Evolutionary conservation across 306 rosid genomes (phyloP).

Genomic region (Fragaria vesca): DNA sequence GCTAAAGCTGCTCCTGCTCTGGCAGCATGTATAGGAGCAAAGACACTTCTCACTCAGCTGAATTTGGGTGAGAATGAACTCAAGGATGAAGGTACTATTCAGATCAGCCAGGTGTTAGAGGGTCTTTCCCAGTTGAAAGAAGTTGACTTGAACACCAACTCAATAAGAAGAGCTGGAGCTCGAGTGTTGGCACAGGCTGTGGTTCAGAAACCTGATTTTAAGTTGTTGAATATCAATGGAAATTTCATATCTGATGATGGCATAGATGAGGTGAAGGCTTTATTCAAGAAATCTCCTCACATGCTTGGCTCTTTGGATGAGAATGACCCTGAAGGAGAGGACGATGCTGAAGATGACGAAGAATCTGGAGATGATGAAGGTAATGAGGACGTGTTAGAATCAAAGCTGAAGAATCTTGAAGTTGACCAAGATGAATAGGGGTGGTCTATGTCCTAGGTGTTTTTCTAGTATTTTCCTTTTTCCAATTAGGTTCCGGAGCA

Average conservation of each 20-base stretch:
- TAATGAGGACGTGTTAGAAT: constrained; percentile 54
- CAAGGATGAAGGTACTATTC: constrained; percentile 81
- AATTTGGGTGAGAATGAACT: constrained; percentile 83
- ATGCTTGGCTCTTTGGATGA: constrained; percentile 76
- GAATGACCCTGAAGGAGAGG: constrained; percentile 82
- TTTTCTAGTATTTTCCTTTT: background rate
- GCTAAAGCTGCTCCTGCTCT: constrained; percentile 64
- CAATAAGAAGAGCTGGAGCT: constrained; percentile 68
- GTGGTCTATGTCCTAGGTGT: background rate
- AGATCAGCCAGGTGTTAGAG: constrained; percentile 60
- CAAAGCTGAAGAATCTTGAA: constrained; percentile 79
- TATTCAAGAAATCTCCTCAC: constrained; percentile 56
- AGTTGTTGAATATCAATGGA: constrained; percentile 66
- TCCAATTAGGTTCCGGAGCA: background rate
- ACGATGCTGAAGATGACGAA: constrained; percentile 40
- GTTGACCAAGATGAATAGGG: constrained; percentile 43
- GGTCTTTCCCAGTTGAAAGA: constrained; percentile 56
- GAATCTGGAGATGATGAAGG: constrained; percentile 49
- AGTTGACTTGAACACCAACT: constrained; percentile 74
- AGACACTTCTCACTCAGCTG: constrained; percentile 61
- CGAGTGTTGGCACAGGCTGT: constrained; percentile 64
- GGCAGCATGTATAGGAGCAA: constrained; percentile 56
- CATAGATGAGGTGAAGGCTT: constrained; percentile 57
- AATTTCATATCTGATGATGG: constrained; percentile 83
- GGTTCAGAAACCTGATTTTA: constrained; percentile 65